Evolutionary conservation across 2,329 filamentous ascomycete genomes (phyloP).

Genomic region (Lasiodiplodia sp.): DNA sequence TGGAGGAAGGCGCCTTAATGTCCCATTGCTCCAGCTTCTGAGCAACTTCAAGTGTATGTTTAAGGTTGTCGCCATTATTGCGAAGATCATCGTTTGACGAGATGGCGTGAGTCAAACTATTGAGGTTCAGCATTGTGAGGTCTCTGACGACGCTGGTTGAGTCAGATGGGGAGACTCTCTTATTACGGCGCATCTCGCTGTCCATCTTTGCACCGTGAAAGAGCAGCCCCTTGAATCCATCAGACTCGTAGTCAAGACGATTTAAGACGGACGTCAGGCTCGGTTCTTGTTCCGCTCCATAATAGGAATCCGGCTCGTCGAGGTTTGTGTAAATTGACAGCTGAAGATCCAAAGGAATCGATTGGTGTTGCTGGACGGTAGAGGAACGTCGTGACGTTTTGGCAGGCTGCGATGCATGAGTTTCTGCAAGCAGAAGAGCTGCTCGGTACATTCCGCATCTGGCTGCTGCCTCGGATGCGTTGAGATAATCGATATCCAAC

Average conservation of each 20-base stretch:
- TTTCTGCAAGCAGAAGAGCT: constrained; percentile 82
- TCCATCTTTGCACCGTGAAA: constrained; percentile 93
- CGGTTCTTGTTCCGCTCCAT: constrained; percentile 82
- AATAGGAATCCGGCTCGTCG: constrained; percentile 95
- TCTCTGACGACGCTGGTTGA: constrained; percentile 76
- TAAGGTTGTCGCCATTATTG: constrained; percentile 65
- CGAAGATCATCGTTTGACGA: constrained; percentile 71
- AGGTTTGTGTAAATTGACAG: constrained; percentile 88
- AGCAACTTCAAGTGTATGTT: constrained; percentile 80
- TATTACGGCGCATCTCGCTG: constrained; percentile 73
- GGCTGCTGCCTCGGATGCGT: constrained; percentile 74
- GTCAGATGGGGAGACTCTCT: constrained; percentile 65
- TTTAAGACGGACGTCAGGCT: constrained; percentile 79
- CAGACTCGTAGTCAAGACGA: constrained; percentile 86
- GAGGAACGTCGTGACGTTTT: constrained; percentile 72
- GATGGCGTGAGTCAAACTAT: constrained; percentile 83
- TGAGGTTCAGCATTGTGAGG: constrained; percentile 80
- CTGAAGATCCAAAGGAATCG: constrained; percentile 69
- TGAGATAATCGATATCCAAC: constrained; percentile 81
- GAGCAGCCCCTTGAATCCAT: constrained; percentile 84
- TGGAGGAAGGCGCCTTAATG: constrained; percentile 72
- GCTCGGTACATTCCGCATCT: constrained; percentile 86
- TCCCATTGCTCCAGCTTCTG: constrained; percentile 92
- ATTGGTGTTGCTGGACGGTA: constrained; percentile 49
- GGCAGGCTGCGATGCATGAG: constrained; percentile 63